These are phyloP conservation scores for Cercospora canescens DNA, from an alignment of 2,329 filamentous ascomycete genomes.

Conservation along the genomic window DNA sequence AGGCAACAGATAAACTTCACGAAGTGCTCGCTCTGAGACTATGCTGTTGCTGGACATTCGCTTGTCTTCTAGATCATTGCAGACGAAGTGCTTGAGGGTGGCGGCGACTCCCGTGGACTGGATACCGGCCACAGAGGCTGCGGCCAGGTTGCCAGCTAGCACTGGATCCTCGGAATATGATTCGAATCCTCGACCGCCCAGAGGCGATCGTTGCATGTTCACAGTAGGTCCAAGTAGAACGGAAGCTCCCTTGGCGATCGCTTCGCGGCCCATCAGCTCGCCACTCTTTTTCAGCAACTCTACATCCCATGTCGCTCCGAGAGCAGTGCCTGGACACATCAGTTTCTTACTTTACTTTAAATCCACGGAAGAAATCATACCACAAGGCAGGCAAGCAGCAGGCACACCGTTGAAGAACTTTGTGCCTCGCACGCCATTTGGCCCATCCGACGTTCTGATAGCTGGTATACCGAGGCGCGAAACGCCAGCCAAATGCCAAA, in stretches of 20 bases:
- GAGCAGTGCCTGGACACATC: slow-evolving; percentile 53
- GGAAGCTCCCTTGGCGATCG: slow-evolving; percentile 70
- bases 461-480: slow-evolving; percentile 63
- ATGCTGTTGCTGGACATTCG: slow-evolving; percentile 65
- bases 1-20: slow-evolving; percentile 72
- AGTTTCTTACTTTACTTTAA: background rate
- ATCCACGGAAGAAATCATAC: slow-evolving; percentile 32
- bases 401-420: slow-evolving; percentile 65
- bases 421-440: slow-evolving; percentile 68
- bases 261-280: slow-evolving; percentile 68
- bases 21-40: slow-evolving; percentile 63
- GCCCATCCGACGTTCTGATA: slow-evolving; percentile 66
- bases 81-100: slow-evolving; percentile 76
- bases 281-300: slow-evolving; percentile 69
- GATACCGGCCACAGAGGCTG: slow-evolving; percentile 61
- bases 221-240: slow-evolving; percentile 76
- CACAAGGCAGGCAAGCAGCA: slow-evolving; percentile 77
- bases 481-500: slow-evolving; percentile 67
- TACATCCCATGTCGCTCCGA: slow-evolving; percentile 78
- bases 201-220: slow-evolving; percentile 77
- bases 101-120: slow-evolving; percentile 74
- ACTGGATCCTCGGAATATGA: slow-evolving; percentile 83
- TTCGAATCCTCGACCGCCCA: slow-evolving; percentile 85
- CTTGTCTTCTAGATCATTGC: slow-evolving; percentile 72
- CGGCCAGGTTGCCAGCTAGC: slow-evolving; percentile 70